Conservation (phyloP, 2,329 filamentous ascomycete species). For the Zymoseptoria pseudotritici region DNA sequence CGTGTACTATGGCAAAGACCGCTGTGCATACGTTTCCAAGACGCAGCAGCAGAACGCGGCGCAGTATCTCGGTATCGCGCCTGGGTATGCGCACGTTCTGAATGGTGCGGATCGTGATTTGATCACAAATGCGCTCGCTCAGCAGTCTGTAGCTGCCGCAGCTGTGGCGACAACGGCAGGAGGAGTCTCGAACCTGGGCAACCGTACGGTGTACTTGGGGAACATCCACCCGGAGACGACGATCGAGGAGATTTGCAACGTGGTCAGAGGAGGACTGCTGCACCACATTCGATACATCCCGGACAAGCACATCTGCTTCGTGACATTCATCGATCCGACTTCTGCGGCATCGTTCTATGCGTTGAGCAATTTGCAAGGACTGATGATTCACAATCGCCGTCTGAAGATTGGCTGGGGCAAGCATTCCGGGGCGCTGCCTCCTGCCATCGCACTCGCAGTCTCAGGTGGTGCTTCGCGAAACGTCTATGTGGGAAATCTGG, state of each 20-base stretch:
- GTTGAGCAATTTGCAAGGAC: slow-evolving; percentile 88
- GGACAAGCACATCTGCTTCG: slow-evolving; percentile 99
- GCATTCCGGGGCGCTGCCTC: slow-evolving; percentile 91
- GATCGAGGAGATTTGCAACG: slow-evolving; percentile 99
- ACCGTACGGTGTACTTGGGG: slow-evolving; percentile 93
- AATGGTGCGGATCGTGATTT: slow-evolving; percentile 94
- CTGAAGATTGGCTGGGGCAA: slow-evolving; percentile 99
- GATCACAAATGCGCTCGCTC: slow-evolving; percentile 90
- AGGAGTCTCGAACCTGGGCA: slow-evolving; percentile 94
- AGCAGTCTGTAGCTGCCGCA: slow-evolving; percentile 94
- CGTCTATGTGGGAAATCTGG: slow-evolving; percentile 94
- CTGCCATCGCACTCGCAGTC: slow-evolving; percentile 90
- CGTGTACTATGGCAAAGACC: slow-evolving; percentile 97
- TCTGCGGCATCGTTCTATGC: slow-evolving; percentile 97
- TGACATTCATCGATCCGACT: slow-evolving; percentile 97
- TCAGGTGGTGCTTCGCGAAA: slow-evolving; percentile 97
- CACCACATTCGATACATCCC: slow-evolving; percentile 99
- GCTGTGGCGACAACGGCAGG: slow-evolving; percentile 94
- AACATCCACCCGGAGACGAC: slow-evolving; percentile 99
- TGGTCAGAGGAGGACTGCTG: slow-evolving; percentile 87
- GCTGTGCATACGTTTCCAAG: slow-evolving; percentile 97
- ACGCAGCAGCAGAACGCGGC: slow-evolving; percentile 99
- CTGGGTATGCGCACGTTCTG: slow-evolving; percentile 90
- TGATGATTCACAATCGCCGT: slow-evolving; percentile 98
- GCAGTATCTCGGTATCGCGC: slow-evolving; percentile 94